Evolutionary conservation across 163 green algal genomes (phyloP).

Genomic region (Chlamydomonas reinhardtii): DNA sequence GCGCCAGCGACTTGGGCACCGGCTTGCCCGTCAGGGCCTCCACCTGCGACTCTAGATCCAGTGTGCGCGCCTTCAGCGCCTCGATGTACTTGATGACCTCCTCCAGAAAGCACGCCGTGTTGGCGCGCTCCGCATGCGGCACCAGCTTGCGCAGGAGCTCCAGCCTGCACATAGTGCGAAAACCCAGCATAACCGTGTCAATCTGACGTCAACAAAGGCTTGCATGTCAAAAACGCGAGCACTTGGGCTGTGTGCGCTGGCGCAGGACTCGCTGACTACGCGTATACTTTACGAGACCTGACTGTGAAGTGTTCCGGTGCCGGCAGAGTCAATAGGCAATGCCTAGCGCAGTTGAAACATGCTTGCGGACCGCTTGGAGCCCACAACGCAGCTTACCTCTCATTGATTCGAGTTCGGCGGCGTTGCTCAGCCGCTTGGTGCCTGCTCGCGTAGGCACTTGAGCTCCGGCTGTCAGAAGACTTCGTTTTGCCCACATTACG

Average conservation of each 20-base stretch:
- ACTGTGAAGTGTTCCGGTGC: too few relatives aligned
- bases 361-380: too few relatives aligned
- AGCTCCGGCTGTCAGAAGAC: constrained; percentile 32
- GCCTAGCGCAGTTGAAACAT: too few relatives aligned
- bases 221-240: too few relatives aligned
- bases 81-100: constrained; percentile 86
- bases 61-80: constrained; percentile 67
- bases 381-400: not conserved
- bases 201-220: too few relatives aligned
- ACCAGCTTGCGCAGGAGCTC: constrained; percentile 73
- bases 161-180: constrained; percentile 57
- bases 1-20: not conserved
- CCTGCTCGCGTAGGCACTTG: constrained; percentile 30
- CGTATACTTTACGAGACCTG: too few relatives aligned
- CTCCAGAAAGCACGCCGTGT: constrained; percentile 88
- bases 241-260: too few relatives aligned
- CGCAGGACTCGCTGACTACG: too few relatives aligned
- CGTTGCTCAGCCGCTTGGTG: constrained; percentile 45
- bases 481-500: constrained; percentile 16
- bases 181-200: not conserved
- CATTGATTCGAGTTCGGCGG: constrained; percentile 38
- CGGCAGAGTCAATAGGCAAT: too few relatives aligned
- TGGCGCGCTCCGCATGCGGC: constrained; percentile 79
- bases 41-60: constrained; percentile 67
- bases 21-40: constrained; percentile 17